Conservation (phyloP, 2,329 filamentous ascomycete genomes). For the Lomentospora prolificans region DNA sequence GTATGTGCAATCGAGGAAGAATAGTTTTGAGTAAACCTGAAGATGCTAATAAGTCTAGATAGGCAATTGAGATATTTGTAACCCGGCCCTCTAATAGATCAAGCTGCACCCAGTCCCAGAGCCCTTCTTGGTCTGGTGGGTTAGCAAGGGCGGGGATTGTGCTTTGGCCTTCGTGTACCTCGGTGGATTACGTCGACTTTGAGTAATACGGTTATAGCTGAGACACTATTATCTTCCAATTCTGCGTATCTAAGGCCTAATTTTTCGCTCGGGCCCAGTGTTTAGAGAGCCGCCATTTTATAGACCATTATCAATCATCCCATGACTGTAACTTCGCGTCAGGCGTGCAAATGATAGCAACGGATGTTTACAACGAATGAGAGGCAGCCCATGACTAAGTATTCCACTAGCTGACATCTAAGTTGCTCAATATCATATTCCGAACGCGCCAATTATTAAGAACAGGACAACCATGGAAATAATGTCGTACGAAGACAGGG, state of each 20-base stretch:
- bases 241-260: constrained; percentile 10
- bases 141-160: constrained; percentile 15
- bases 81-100: constrained; percentile 11
- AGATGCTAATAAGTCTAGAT: constrained; percentile 16
- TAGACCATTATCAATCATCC: too few relatives aligned
- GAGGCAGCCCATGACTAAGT: too few relatives aligned
- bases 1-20: constrained; percentile 17
- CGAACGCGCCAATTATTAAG: too few relatives aligned
- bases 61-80: constrained; percentile 15
- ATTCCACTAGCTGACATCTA: too few relatives aligned
- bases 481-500: too few relatives aligned
- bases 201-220: constrained; percentile 15
- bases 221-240: constrained; percentile 15
- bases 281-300: constrained; percentile 8
- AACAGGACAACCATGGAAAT: too few relatives aligned
- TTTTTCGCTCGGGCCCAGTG: constrained; percentile 11
- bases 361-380: too few relatives aligned
- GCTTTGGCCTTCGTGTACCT: constrained; percentile 13
- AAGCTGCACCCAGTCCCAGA: constrained; percentile 14
- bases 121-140: constrained; percentile 12
- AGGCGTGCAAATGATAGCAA: too few relatives aligned
- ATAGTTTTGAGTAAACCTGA: constrained; percentile 11
- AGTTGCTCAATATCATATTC: too few relatives aligned
- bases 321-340: too few relatives aligned
- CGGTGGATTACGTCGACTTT: constrained; percentile 10